Evolutionary conservation across 495 filamentous ascomycete genomes (phyloP), one percentile per base, ranked within the genome.

Genomic region (Neurospora sp.): DNA sequence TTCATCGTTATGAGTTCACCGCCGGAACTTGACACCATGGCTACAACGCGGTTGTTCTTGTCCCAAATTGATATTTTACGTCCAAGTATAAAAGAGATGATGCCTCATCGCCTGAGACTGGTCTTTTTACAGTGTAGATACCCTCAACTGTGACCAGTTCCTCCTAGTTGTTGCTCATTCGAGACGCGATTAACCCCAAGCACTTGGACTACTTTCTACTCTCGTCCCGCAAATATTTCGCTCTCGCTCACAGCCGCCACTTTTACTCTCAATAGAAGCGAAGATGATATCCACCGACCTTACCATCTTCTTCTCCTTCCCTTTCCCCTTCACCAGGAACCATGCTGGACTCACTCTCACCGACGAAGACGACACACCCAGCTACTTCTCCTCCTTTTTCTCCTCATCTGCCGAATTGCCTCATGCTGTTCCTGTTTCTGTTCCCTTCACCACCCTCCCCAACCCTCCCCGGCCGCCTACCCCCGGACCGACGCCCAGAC

Each of bases 381-480:
- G 7, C 16, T n/a, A 18, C 2, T n/a, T 18, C 5, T 35, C 38
- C 40, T 40, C 3, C 39, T 40, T 12, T 14, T 42, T 3, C 41
- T 18, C 41, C 5, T 35, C 31, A 5, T 35, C 40, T 41, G 5
- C 16, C 18, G 27, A 31, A 7, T 22, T 22, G 22, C 22, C 22
- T 22, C 22, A 22, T 22, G 22, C 22, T 22, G 2, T 16, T 61
- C 20, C 0, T 1, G 1, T 27, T 6, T 22, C 22, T 22, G 22
- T 22, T 22, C 53, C 14, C 27, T 61, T 35, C 22, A 18, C 5
- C 6, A 61, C 53, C 6, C 22, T 35, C 53, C 53, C 53, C 12
- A 35, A 69, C 5, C 74, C 74, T 18, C 72, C 72, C 3, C 75
- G 70, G 10, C 73, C 75, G 0, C 71, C 71, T 8, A 73, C 75